Evolutionary conservation across 176 grass and related monocot genomes (phyloP).

Genomic region (Melocanna baccifera): DNA sequence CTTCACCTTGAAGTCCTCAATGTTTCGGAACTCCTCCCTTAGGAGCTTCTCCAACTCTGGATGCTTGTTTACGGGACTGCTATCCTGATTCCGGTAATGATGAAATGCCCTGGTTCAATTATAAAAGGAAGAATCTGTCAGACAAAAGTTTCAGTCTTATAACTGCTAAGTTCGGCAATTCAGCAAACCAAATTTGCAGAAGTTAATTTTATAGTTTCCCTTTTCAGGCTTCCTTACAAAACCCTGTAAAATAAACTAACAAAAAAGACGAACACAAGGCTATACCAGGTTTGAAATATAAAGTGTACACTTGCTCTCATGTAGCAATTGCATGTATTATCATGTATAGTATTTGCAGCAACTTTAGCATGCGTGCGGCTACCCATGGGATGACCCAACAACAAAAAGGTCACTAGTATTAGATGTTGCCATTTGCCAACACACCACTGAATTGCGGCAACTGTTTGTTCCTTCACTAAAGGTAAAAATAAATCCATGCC

Average conservation of each 20-base stretch:
- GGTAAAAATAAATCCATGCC: background rate
- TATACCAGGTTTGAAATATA: background rate
- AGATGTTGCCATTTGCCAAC: background rate
- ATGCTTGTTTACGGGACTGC: slow-evolving; percentile 50
- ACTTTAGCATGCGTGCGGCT: background rate
- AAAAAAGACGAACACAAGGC: background rate
- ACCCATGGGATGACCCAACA: background rate
- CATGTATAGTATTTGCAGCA: background rate
- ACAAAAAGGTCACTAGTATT: background rate
- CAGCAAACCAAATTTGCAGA: background rate
- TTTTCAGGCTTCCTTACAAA: background rate
- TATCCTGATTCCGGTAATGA: slow-evolving; percentile 57
- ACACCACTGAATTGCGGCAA: background rate
- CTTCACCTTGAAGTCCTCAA: slow-evolving; percentile 64
- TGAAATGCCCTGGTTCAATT: slow-evolving; percentile 85
- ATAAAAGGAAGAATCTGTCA: slow-evolving; percentile 3
- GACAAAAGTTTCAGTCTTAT: background rate
- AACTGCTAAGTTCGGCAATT: background rate
- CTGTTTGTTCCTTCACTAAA: slow-evolving; percentile 1
- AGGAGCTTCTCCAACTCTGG: slow-evolving; percentile 76
- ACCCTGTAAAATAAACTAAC: background rate
- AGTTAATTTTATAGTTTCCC: background rate
- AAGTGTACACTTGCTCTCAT: background rate
- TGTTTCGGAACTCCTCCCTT: slow-evolving; percentile 57
- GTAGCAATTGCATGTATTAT: background rate